These are phyloP conservation scores for Maudiozyma pseudohumilis DNA, from an alignment of 805 yeast genomes.

Conservation along the genomic window DNA sequence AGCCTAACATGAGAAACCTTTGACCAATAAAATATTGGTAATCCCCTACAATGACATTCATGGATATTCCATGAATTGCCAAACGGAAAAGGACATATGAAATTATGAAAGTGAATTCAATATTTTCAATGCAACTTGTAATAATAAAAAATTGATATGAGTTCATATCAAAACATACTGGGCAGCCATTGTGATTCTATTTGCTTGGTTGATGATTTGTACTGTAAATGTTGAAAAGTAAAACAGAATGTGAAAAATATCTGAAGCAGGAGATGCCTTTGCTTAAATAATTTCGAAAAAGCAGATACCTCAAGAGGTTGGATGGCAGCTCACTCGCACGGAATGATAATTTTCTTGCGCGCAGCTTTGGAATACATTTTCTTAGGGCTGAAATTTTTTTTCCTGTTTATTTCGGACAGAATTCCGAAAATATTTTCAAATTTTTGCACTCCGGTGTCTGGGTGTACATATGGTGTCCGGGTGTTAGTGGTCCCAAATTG, in stretches of 20 bases:
- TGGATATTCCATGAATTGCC: neutral
- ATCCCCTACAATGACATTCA: slow-evolving; percentile 22
- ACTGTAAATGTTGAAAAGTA: neutral
- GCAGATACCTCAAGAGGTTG: no score
- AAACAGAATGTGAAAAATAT: neutral
- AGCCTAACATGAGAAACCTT: slow-evolving; percentile 18
- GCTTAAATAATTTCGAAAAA: neutral
- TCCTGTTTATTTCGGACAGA: neutral
- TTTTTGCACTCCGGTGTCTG: neutral
- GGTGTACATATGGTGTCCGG: neutral
- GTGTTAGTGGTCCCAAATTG: neutral
- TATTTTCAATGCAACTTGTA: slow-evolving; percentile 10
- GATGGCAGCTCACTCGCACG: no score
- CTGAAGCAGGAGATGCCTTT: neutral
- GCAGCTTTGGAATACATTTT: no score
- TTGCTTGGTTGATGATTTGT: slow-evolving; percentile 13
- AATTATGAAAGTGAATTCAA: neutral
- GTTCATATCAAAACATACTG: slow-evolving; percentile 23
- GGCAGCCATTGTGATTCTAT: slow-evolving; percentile 28
- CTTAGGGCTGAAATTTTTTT: neutral
- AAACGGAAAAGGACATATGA: slow-evolving; percentile 1
- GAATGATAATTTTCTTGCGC: no score
- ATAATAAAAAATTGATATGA: slow-evolving; percentile 1
- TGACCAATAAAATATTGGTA: slow-evolving; percentile 19
- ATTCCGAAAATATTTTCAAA: neutral